These are phyloP conservation scores for Ophiocordyceps sinensis DNA, from an alignment of 2,329 filamentous ascomycete species.

Conservation along the genomic window DNA sequence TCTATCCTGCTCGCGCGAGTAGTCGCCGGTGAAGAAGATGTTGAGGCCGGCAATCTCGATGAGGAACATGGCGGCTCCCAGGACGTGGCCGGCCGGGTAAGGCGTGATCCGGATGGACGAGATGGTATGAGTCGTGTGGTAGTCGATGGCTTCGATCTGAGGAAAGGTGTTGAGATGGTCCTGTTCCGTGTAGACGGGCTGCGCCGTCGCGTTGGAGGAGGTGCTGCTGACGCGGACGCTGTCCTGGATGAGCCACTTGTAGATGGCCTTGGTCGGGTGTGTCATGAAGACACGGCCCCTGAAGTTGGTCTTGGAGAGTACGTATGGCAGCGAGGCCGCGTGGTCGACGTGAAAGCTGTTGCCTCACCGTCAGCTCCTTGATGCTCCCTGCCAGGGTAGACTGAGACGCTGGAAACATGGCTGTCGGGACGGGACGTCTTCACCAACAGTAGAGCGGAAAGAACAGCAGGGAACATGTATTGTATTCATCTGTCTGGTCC, in stretches of 20 bases:
- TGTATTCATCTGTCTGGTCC: constrained; percentile 21
- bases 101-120: constrained; percentile 94
- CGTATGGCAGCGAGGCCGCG: constrained; percentile 95
- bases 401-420: background rate
- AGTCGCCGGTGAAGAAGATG: constrained; percentile 95
- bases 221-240: constrained; percentile 78
- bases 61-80: constrained; percentile 95
- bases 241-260: constrained; percentile 98
- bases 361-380: constrained; percentile 2
- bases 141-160: constrained; percentile 93
- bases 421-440: constrained; percentile 1
- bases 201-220: constrained; percentile 45
- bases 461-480: constrained; percentile 10
- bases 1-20: constrained; percentile 87
- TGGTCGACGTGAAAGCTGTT: constrained; percentile 93
- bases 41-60: constrained; percentile 95
- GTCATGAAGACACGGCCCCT: constrained; percentile 97
- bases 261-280: constrained; percentile 96
- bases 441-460: constrained; percentile 2
- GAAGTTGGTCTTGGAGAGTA: constrained; percentile 96
- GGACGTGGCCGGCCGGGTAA: constrained; percentile 93
- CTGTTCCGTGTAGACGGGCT: constrained; percentile 85
- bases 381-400: background rate
- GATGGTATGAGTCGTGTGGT: constrained; percentile 94
- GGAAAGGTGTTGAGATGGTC: constrained; percentile 90